phyloP scores from a whole-genome alignment of 352 stramenopile species.

The Phytophthora citricola region DNA sequence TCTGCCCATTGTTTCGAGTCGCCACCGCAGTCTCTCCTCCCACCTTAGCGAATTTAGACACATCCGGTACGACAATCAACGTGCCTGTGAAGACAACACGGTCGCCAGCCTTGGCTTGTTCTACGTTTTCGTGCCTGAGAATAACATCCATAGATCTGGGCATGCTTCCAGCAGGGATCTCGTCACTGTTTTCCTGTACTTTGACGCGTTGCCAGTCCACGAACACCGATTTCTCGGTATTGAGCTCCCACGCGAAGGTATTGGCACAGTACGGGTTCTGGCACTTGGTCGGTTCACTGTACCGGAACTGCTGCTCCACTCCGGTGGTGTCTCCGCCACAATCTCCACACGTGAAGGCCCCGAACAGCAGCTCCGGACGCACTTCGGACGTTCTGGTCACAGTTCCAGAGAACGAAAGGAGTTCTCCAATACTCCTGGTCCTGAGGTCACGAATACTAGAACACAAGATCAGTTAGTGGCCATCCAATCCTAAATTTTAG shows the following conservation, averaged over 20 bases:
- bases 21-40: conserved; percentile 77
- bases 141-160: conserved; percentile 98
- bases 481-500: conserved; percentile 19
- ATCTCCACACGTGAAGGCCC: conserved; percentile 95
- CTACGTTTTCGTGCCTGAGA: conserved; percentile 97
- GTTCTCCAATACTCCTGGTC: conserved; percentile 93
- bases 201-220: conserved; percentile 99
- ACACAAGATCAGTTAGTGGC: conserved; percentile 10
- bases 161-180: conserved; percentile 98
- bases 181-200: conserved; percentile 99
- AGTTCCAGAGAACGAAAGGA: conserved; percentile 95
- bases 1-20: conserved; percentile 40
- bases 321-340: conserved; percentile 92
- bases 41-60: conserved; percentile 87
- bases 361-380: conserved; percentile 96
- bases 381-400: conserved; percentile 99
- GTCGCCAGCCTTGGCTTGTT: conserved; percentile 96
- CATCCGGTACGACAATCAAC: conserved; percentile 97
- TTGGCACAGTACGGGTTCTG: conserved; percentile 96
- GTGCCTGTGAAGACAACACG: conserved; percentile 95
- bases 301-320: conserved; percentile 98
- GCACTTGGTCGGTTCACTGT: conserved; percentile 97
- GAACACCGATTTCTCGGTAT: conserved; percentile 94
- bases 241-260: conserved; percentile 85
- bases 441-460: conserved; percentile 92